Percentiles rank a stretch among this genome's conserved stretches.
phyloP scores from a whole-genome alignment of 495 filamentous ascomycete species.

The Terfezia boudieri region DNA sequence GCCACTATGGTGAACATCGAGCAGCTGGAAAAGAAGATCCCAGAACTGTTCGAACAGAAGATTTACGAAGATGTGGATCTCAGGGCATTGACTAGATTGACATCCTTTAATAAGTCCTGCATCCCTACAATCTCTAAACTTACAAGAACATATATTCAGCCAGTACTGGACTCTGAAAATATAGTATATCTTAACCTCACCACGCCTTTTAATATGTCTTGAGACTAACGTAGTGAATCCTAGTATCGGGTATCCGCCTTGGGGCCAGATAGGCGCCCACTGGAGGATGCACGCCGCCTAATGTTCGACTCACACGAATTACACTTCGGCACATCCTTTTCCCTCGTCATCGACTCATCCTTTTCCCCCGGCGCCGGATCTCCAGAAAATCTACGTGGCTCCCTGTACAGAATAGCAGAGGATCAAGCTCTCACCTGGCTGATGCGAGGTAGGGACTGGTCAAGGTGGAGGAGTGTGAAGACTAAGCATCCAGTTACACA shows the following conservation, averaged over 20 bases:
- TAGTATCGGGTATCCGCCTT: slow-evolving; percentile 14
- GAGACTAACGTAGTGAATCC: background rate
- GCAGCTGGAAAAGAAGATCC: slow-evolving; percentile 6
- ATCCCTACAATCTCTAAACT: slow-evolving; percentile 13
- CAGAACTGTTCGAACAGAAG: slow-evolving; percentile 5
- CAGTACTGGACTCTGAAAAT: no score
- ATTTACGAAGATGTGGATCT: slow-evolving; percentile 12
- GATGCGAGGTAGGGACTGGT: slow-evolving; percentile 13
- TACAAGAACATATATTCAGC: slow-evolving; percentile 16
- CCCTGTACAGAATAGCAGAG: slow-evolving; percentile 10
- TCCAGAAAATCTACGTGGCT: slow-evolving; percentile 1
- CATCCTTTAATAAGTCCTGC: slow-evolving; percentile 8
- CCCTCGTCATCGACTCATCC: slow-evolving; percentile 6
- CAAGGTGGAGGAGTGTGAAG: slow-evolving; percentile 13
- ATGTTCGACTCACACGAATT: slow-evolving; percentile 14
- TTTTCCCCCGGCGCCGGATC: slow-evolving; percentile 1
- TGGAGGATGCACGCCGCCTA: slow-evolving; percentile 16
- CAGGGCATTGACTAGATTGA: slow-evolving; percentile 9
- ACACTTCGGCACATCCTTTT: slow-evolving; percentile 6
- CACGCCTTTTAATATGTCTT: no score
- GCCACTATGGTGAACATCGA: slow-evolving; percentile 14
- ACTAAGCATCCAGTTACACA: background rate
- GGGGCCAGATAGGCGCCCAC: slow-evolving; percentile 3
- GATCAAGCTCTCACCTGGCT: slow-evolving; percentile 11
- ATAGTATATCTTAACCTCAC: no score